phyloP scores from a whole-genome alignment of 2,329 filamentous ascomycete genomes.

The Lasiodiplodia citricola region DNA sequence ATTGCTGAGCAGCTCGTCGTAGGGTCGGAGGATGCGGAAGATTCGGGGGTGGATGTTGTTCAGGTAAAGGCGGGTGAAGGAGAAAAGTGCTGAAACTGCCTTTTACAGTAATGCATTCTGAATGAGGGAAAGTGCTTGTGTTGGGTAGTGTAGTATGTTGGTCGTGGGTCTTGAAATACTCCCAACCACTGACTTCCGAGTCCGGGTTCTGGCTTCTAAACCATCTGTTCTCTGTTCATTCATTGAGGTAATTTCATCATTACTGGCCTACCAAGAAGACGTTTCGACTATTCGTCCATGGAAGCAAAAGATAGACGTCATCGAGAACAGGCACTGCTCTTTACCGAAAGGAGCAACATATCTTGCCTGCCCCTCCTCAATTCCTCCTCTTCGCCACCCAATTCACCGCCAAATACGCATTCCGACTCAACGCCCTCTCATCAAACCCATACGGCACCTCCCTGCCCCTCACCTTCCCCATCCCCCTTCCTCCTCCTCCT shows the following conservation, averaged over 20 bases:
- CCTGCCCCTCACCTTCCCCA: conserved; percentile 41
- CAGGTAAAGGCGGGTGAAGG: background rate
- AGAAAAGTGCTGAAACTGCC: background rate
- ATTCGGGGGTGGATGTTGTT: background rate
- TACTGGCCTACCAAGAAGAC: too few relatives aligned
- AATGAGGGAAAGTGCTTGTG: too few relatives aligned
- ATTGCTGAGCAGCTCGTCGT: conserved; percentile 10
- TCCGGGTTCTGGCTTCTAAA: too few relatives aligned
- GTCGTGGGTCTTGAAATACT: too few relatives aligned
- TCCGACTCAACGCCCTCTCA: conserved; percentile 55
- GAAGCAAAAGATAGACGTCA: too few relatives aligned
- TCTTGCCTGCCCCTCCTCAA: background rate
- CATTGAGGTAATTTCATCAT: too few relatives aligned
- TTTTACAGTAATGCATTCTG: background rate
- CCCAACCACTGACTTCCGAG: too few relatives aligned
- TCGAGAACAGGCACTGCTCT: too few relatives aligned
- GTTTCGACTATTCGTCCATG: too few relatives aligned
- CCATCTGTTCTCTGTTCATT: too few relatives aligned
- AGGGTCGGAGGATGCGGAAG: background rate
- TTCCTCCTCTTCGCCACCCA: conserved; percentile 54
- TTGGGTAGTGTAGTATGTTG: background rate
- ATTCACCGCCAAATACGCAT: conserved; percentile 61
- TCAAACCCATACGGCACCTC: conserved; percentile 61
- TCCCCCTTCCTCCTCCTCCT: too few relatives aligned
- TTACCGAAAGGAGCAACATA: too few relatives aligned